Conservation (phyloP, 805 yeast genomes). For the Pichia californica region DNA sequence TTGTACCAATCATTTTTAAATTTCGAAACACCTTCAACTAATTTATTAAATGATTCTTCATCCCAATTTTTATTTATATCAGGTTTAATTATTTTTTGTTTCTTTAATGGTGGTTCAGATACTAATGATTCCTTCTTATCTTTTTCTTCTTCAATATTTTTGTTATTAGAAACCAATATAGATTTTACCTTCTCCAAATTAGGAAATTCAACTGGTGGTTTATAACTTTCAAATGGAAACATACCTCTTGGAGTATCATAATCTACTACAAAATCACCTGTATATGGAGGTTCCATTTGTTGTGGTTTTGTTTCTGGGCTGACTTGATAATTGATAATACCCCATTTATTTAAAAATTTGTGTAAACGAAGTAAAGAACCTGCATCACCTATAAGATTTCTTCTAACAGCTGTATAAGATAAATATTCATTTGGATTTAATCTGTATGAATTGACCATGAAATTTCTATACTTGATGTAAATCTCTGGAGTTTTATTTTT, state of each 20-base stretch:
- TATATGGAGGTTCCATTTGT: conserved; percentile 62
- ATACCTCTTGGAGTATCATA: conserved; percentile 89
- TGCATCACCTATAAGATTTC: conserved; percentile 88
- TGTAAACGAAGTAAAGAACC: conserved; percentile 83
- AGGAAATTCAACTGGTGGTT: conserved; percentile 48
- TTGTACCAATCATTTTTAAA: conserved; percentile 73
- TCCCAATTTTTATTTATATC: conserved; percentile 55
- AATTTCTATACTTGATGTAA: conserved; percentile 77
- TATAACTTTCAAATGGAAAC: conserved; percentile 84
- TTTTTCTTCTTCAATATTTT: neutral
- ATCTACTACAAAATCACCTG: conserved; percentile 70
- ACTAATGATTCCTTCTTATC: neutral
- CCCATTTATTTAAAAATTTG: conserved; percentile 84
- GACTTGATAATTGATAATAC: conserved; percentile 87
- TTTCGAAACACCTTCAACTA: conserved; percentile 58
- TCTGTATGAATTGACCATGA: conserved; percentile 82
- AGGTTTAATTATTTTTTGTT: conserved; percentile 24
- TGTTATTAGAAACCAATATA: neutral
- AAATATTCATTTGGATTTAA: conserved; percentile 85
- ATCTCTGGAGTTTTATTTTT: conserved; percentile 76
- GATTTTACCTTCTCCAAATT: conserved; percentile 26
- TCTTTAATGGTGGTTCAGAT: conserved; percentile 17
- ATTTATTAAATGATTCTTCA: conserved; percentile 48
- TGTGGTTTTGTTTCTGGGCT: conserved; percentile 70
- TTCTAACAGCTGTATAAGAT: conserved; percentile 84